Conservation (phyloP, 371 early-diverging fungal genomes). For the Umbelopsis sp. region DNA sequence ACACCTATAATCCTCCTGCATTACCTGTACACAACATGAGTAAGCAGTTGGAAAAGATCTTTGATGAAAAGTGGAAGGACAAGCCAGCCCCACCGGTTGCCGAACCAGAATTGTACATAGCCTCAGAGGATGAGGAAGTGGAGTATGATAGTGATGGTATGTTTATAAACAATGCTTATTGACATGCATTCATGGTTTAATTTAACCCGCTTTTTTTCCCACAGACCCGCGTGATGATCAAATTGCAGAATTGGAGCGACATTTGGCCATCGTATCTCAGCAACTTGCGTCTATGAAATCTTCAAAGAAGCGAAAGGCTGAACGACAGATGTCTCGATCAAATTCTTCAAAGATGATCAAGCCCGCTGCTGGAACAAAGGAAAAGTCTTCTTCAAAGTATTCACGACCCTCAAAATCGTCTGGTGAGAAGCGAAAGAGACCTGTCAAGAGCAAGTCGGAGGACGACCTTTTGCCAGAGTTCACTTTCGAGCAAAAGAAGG, state of each 20-base stretch:
- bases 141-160: constrained; percentile 46
- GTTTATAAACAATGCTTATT: no score
- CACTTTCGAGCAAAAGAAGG: constrained; percentile 89
- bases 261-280: constrained; percentile 65
- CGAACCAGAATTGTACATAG: constrained; percentile 20
- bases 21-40: constrained; percentile 90
- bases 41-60: constrained; percentile 75
- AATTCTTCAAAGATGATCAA: constrained; percentile 30
- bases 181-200: no score
- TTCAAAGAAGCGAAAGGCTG: constrained; percentile 52
- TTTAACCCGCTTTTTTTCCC: neutral
- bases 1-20: constrained; percentile 88
- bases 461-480: constrained; percentile 60
- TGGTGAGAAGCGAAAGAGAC: constrained; percentile 30
- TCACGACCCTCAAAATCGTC: constrained; percentile 14
- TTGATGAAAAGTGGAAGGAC: constrained; percentile 86
- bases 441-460: constrained; percentile 37
- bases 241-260: constrained; percentile 67
- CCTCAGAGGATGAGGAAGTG: constrained; percentile 29
- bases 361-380: constrained; percentile 18
- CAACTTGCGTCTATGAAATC: constrained; percentile 71
- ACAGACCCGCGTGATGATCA: constrained; percentile 47
- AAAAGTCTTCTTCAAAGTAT: constrained; percentile 3
- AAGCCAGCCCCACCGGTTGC: constrained; percentile 47
- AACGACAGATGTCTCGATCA: constrained; percentile 37